A percentile compares a stretch with the other conserved stretches of the same genome.
Evolutionary conservation across 2,329 filamentous ascomycete species (phyloP).

Genomic region (Monilinia fructigena): DNA sequence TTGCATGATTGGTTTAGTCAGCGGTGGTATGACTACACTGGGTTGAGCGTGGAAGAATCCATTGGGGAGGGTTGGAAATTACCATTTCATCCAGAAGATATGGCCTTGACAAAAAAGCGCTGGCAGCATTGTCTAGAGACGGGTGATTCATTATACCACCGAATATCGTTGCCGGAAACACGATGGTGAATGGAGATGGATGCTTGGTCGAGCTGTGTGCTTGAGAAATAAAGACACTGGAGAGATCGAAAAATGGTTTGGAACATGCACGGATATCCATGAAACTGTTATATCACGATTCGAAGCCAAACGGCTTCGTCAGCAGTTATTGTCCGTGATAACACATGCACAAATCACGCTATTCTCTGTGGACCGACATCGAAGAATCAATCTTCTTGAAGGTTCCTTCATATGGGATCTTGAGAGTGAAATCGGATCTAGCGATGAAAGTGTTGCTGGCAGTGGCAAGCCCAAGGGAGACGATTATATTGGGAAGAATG

Average conservation of each 20-base stretch:
- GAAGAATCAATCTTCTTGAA: slow-evolving; percentile 66
- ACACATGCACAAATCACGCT: slow-evolving; percentile 73
- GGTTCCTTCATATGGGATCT: slow-evolving; percentile 59
- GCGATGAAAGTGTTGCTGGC: slow-evolving; percentile 40
- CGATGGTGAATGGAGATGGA: slow-evolving; percentile 75
- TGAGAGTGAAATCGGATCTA: slow-evolving; percentile 36
- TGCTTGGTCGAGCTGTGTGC: slow-evolving; percentile 70
- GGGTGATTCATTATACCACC: slow-evolving; percentile 66
- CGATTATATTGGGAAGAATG: slow-evolving; percentile 54
- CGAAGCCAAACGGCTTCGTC: slow-evolving; percentile 61
- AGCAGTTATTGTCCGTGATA: slow-evolving; percentile 71
- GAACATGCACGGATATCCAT: slow-evolving; percentile 77
- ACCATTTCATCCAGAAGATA: slow-evolving; percentile 70
- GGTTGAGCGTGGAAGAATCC: slow-evolving; percentile 60
- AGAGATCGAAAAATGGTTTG: slow-evolving; percentile 75
- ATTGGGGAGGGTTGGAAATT: slow-evolving; percentile 61
- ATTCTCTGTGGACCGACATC: slow-evolving; percentile 66
- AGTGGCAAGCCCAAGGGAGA: slow-evolving; percentile 31
- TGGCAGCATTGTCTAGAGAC: slow-evolving; percentile 65
- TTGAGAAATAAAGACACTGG: slow-evolving; percentile 64
- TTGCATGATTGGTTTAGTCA: slow-evolving; percentile 71
- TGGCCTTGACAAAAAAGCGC: slow-evolving; percentile 51
- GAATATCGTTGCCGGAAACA: slow-evolving; percentile 69
- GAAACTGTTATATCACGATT: slow-evolving; percentile 69
- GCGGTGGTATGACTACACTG: slow-evolving; percentile 76